Conservation (phyloP, 148 eudicot genomes). For the Spergularia marina region DNA sequence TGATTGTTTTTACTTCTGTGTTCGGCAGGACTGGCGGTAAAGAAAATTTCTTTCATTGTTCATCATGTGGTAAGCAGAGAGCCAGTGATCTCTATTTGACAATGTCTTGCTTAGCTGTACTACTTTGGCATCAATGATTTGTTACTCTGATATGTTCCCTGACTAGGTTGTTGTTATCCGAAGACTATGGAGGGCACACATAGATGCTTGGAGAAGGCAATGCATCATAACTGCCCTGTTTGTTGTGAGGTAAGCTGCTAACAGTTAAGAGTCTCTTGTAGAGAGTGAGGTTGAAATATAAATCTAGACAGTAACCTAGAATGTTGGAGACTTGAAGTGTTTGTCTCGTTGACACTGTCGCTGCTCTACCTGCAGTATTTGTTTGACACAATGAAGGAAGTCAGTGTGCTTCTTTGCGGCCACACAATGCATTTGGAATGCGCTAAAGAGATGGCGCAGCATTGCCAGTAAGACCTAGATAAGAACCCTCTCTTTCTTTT, state of each 20-base stretch:
- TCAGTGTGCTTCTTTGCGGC: conserved; percentile 46
- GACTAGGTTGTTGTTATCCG: conserved; percentile 75
- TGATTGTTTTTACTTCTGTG: neutral
- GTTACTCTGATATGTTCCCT: conserved; percentile 7
- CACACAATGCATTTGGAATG: conserved; percentile 57
- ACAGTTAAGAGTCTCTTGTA: neutral
- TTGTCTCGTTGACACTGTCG: conserved; percentile 4
- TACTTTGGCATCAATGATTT: neutral
- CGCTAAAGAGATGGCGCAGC: conserved; percentile 45
- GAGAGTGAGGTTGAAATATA: no score
- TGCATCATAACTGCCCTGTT: conserved; percentile 87
- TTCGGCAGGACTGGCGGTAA: conserved; percentile 64
- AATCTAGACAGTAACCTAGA: no score
- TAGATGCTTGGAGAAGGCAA: conserved; percentile 67
- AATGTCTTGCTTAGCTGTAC: neutral
- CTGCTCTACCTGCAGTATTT: conserved; percentile 36
- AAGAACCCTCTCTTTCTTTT: neutral
- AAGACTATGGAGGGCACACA: conserved; percentile 57
- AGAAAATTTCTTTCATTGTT: conserved; percentile 79
- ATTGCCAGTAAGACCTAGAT: conserved; percentile 35
- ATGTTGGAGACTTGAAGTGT: neutral
- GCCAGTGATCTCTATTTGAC: neutral
- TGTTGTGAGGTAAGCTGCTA: conserved; percentile 61
- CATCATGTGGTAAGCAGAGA: conserved; percentile 56
- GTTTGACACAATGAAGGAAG: conserved; percentile 45